Percentiles rank a stretch among this genome's conserved stretches.
Evolutionary conservation across 2,329 filamentous ascomycete species (phyloP).

Genomic region (Aspergillus sergii): DNA sequence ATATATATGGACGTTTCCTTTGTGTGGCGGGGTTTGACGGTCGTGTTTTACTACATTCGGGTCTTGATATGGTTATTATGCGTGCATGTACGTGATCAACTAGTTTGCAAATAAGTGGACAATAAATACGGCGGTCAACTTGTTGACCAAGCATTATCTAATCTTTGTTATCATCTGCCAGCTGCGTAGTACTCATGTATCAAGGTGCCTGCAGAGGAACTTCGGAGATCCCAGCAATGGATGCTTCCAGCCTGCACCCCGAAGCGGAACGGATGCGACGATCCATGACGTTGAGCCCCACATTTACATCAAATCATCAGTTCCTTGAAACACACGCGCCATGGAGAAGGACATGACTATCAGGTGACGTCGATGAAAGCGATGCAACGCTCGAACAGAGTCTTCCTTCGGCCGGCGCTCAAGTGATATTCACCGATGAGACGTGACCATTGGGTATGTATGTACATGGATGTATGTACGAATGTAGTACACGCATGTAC

Average conservation of each 20-base stretch:
- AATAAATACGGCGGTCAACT: background rate
- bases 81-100: background rate
- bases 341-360: conserved; percentile 21
- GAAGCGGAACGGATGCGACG: conserved; percentile 1
- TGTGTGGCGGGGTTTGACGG: background rate
- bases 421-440: background rate
- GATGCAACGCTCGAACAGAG: background rate
- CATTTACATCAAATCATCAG: conserved; percentile 2
- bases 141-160: background rate
- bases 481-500: background rate
- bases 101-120: conserved; percentile 6
- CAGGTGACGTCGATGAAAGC: conserved; percentile 28
- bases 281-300: conserved; percentile 1
- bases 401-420: background rate
- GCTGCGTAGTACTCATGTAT: background rate
- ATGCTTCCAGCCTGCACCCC: background rate
- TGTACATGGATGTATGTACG: background rate
- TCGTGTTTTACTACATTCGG: background rate
- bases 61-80: background rate
- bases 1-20: conserved; percentile 7
- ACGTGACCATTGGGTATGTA: background rate
- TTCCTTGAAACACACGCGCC: background rate
- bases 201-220: background rate
- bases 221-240: background rate
- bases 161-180: background rate